A percentile compares a stretch with the other conserved stretches of the same genome.
Evolutionary conservation across 805 yeast species (phyloP).

Genomic region (Ogataea pilisensis): DNA sequence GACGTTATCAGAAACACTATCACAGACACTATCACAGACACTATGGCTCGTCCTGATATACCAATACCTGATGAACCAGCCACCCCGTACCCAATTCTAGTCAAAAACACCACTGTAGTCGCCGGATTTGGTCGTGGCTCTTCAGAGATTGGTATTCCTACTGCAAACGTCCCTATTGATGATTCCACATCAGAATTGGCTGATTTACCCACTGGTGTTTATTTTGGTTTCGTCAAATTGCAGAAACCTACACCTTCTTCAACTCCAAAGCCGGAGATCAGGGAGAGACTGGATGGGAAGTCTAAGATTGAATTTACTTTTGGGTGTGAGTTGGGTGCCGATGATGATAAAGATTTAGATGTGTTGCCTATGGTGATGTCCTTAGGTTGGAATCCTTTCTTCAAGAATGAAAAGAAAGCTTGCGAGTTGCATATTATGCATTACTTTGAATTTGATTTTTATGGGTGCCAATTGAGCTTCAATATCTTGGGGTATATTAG

Average conservation of each 20-base stretch:
- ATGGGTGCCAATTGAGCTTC: constrained; percentile 73
- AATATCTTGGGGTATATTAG: constrained; percentile 83
- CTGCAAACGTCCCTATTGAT: constrained; percentile 77
- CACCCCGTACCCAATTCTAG: constrained; percentile 46
- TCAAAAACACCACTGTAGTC: constrained; percentile 44
- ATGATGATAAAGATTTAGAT: constrained; percentile 36
- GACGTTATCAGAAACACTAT: neutral
- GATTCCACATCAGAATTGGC: constrained; percentile 41
- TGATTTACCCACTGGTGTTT: constrained; percentile 69
- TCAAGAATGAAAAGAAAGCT: constrained; percentile 70
- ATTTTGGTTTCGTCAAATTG: constrained; percentile 63
- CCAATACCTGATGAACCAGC: constrained; percentile 37
- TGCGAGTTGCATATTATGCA: constrained; percentile 87
- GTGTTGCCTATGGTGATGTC: constrained; percentile 90
- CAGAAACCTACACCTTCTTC: constrained; percentile 5
- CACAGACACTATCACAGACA: neutral
- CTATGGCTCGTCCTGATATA: constrained; percentile 40
- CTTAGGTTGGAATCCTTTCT: constrained; percentile 94
- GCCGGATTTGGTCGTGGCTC: constrained; percentile 97
- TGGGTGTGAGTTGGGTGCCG: constrained; percentile 44
- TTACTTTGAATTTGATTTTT: constrained; percentile 61
- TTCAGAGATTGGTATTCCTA: constrained; percentile 88
- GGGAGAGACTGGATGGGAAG: constrained; percentile 33
- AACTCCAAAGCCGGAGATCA: constrained; percentile 31
- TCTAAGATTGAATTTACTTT: constrained; percentile 52